phyloP scores from a whole-genome alignment of 345 rosid genomes.

The Lepidium africanum region DNA sequence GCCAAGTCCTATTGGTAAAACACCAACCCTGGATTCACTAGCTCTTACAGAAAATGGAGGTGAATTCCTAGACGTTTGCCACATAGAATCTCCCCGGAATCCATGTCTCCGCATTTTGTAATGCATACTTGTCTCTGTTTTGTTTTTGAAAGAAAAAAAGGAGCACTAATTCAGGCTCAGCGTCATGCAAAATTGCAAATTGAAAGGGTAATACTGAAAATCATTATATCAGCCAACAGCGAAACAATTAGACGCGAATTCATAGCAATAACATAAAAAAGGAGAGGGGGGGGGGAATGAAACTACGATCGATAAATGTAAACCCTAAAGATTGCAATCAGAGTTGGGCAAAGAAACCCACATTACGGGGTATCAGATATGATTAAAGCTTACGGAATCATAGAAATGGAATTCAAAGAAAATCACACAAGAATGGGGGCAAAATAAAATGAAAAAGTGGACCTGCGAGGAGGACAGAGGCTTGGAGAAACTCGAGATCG shows the following conservation, averaged over 20 bases:
- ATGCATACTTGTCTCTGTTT: constrained; percentile 31
- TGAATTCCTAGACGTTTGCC: constrained; percentile 15
- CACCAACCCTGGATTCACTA: constrained; percentile 28
- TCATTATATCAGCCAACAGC: too few species aligned
- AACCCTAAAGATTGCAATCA: neutral
- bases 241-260: neutral
- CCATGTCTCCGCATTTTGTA: constrained; percentile 30
- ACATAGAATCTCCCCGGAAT: constrained; percentile 25
- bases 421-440: neutral
- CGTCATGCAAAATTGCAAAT: neutral
- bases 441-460: neutral
- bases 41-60: constrained; percentile 2
- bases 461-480: constrained; percentile 84
- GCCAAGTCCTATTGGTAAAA: constrained; percentile 36
- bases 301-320: neutral
- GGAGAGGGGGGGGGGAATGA: too few species aligned
- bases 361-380: neutral
- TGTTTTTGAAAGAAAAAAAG: neutral
- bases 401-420: neutral
- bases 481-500: constrained; percentile 51
- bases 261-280: neutral
- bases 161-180: neutral
- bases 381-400: neutral
- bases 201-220: too few species aligned
- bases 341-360: neutral